These are phyloP conservation scores for Lepidium africanum DNA, from an alignment of 345 rosid genomes.

Conservation along the genomic window DNA sequence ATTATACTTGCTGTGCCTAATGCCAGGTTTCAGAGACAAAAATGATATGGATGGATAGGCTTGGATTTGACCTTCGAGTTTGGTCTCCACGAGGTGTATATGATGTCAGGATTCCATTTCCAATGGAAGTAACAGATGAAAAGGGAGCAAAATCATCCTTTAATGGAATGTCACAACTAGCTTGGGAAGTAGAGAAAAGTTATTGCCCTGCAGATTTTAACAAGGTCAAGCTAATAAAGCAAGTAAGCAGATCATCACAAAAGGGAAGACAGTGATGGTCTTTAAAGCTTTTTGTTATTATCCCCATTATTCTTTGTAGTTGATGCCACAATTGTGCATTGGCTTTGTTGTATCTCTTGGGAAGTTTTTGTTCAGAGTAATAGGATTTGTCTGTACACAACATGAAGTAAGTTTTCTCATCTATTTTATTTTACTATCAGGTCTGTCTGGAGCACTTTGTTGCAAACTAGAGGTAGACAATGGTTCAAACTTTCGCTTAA, in stretches of 20 bases:
- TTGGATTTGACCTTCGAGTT: conserved; percentile 76
- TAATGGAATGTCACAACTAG: conserved; percentile 87
- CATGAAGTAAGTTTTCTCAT: neutral
- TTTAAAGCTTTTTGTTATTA: neutral
- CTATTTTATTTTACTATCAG: neutral
- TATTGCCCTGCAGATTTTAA: conserved; percentile 39
- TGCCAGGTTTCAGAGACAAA: conserved; percentile 69
- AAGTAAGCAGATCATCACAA: conserved; percentile 26
- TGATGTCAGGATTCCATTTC: conserved; percentile 85
- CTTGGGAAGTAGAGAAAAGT: conserved; percentile 93
- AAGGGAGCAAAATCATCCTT: conserved; percentile 88
- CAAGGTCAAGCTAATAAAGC: conserved; percentile 67
- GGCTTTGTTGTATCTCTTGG: neutral
- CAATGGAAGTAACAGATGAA: conserved; percentile 71
- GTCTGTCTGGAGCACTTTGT: neutral
- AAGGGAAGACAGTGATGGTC: neutral
- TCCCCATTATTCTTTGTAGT: neutral
- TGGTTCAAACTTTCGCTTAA: too few relatives aligned
- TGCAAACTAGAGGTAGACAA: neutral
- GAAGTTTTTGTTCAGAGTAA: neutral
- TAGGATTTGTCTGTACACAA: neutral
- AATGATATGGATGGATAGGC: conserved; percentile 84
- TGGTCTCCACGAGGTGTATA: conserved; percentile 43
- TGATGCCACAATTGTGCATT: neutral
- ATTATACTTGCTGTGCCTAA: neutral